Evolutionary conservation across 2,329 filamentous ascomycete genomes (phyloP).

Genomic region (Scytalidium lignicola): DNA sequence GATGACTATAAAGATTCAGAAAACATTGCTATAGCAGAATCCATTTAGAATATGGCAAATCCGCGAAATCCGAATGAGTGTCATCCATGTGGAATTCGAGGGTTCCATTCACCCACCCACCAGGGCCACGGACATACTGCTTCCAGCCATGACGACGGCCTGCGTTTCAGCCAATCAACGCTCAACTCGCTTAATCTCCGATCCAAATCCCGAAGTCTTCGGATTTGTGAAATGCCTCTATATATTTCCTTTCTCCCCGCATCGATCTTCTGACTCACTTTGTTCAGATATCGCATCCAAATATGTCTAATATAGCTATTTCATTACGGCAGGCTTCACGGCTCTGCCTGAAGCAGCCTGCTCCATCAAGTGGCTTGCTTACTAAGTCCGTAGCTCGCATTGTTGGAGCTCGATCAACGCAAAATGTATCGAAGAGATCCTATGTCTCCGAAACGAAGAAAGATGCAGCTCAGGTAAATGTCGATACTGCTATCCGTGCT

Average conservation of each 20-base stretch:
- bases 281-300: slow-evolving; percentile 6
- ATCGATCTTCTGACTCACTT: slow-evolving; percentile 2
- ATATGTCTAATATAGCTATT: slow-evolving; percentile 24
- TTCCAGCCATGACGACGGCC: background rate
- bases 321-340: slow-evolving; percentile 28
- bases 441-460: slow-evolving; percentile 84
- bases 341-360: slow-evolving; percentile 23
- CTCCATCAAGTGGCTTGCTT: slow-evolving; percentile 18
- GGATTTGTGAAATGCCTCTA: background rate
- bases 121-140: background rate
- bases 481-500: slow-evolving; percentile 79
- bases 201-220: too few species aligned
- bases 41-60: background rate
- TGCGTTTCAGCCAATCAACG: background rate
- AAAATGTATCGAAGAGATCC: slow-evolving; percentile 41
- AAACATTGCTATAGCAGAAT: background rate
- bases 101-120: background rate
- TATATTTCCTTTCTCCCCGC: slow-evolving; percentile 1
- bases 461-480: slow-evolving; percentile 72
- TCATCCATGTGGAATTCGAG: background rate
- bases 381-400: slow-evolving; percentile 16
- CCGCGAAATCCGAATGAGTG: background rate
- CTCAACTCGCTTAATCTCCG: background rate
- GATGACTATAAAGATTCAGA: background rate
- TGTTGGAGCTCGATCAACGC: slow-evolving; percentile 16